Base-by-base conservation (phyloP, 495 filamentous ascomycete genomes). In the Aspergillus nanangensis region DNA sequence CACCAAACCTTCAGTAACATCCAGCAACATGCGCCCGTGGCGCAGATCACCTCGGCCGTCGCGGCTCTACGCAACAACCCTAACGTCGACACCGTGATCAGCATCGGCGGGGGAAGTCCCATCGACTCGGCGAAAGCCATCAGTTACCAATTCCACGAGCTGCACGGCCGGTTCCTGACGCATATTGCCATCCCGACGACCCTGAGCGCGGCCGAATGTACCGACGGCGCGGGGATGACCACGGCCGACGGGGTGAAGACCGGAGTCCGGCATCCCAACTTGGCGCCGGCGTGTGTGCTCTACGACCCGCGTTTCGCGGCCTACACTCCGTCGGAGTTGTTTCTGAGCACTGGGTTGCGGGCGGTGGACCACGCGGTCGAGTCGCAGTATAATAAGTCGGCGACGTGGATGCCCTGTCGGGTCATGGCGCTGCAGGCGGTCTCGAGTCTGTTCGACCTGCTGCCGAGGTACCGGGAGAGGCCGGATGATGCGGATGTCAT, bases 161-260 rank as follows among this genome's bases (percentile, higher is more conserved):
- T 15, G 21, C 31, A 21, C n/a, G 32, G 43, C 1, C 33, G 17
- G 0, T 45, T 32, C 20, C 33, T 45, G 31, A 35, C 32, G 9
- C 43, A 45, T 19, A 23, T 45, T 13, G 20, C 43, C 19, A 45
- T 45, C 33, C 43, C 43, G 3, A 45, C 43, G 9, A 45, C 32
- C 18, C 33, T 45, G 14, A 45, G 43, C 19, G 33, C 31, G 5
- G 43, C 43, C 5, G 43, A 45, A 37, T 45, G 43, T 7, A 45
- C 43, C 4, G 19, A 31, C 8, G 43, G 19, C 20, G 43, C 31
- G 2, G 21, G 20, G 14, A 19, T 4, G 35, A 38, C 14, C 35
- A 2, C 20, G 10, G 2, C 4, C 14, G 10, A 3, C 2, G 31
- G 29, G 31, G 29, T 45, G 11, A 45, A 45, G 22, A 21, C 21